These are phyloP conservation scores for Aureobasidium vineae DNA, from an alignment of 2,329 filamentous ascomycete species.

Conservation along the genomic window DNA sequence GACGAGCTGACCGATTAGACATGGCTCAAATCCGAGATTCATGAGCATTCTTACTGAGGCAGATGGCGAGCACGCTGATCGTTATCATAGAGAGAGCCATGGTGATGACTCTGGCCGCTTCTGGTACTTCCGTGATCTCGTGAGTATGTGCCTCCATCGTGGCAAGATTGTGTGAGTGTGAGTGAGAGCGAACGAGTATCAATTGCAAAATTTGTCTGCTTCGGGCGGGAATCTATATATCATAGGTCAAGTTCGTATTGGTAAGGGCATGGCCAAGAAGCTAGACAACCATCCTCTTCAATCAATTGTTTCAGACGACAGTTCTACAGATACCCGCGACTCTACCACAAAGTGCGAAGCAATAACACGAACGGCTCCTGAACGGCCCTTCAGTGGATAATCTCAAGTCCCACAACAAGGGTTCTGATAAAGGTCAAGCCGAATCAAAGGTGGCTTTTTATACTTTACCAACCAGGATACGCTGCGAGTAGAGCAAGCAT, in stretches of 20 bases:
- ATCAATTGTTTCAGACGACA: background rate
- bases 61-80: conserved; percentile 32
- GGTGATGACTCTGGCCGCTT: conserved; percentile 30
- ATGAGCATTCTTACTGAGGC: conserved; percentile 22
- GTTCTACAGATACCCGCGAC: background rate
- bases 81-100: conserved; percentile 33
- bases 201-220: background rate
- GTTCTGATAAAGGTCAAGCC: background rate
- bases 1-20: conserved; percentile 28
- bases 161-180: background rate
- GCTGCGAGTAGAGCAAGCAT: background rate
- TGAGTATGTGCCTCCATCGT: conserved; percentile 8
- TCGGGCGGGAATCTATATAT: background rate
- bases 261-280: background rate
- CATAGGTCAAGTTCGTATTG: background rate
- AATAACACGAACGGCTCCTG: conserved; percentile 6
- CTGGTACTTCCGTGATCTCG: conserved; percentile 14
- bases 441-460: background rate
- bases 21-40: background rate
- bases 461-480: background rate
- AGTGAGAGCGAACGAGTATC: background rate
- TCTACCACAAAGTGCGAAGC: background rate
- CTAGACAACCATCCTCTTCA: background rate
- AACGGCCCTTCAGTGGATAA: background rate
- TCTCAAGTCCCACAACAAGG: background rate